phyloP scores from a whole-genome alignment of 495 filamentous ascomycete species.

The Talaromyces proteolyticus region DNA sequence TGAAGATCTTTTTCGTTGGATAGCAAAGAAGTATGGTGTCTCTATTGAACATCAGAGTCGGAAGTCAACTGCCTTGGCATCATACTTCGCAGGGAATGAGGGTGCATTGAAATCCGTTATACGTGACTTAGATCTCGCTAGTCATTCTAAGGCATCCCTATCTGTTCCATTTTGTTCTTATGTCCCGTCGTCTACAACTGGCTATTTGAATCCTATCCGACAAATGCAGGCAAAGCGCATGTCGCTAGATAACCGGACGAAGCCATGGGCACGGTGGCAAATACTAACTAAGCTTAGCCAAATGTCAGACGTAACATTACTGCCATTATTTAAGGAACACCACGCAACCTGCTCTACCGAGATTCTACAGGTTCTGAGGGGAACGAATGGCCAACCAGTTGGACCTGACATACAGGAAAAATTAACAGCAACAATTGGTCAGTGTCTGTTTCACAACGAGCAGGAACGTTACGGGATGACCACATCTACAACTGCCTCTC shows the following conservation, averaged over 20 bases:
- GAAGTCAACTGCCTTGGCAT: constrained; percentile 14
- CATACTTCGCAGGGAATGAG: constrained; percentile 30
- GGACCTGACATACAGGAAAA: constrained; percentile 19
- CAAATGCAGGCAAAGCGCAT: background rate
- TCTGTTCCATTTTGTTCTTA: constrained; percentile 31
- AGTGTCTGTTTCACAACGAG: constrained; percentile 25
- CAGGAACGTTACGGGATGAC: background rate
- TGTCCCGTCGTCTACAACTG: constrained; percentile 19
- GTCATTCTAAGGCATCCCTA: constrained; percentile 9
- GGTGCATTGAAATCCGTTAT: constrained; percentile 25
- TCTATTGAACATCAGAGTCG: constrained; percentile 13
- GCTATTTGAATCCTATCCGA: background rate
- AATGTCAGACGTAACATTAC: constrained; percentile 6
- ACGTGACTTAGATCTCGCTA: constrained; percentile 28
- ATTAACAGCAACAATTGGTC: constrained; percentile 33
- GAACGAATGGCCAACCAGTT: background rate
- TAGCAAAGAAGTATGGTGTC: constrained; percentile 23
- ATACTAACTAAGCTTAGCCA: constrained; percentile 17
- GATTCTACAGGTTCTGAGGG: constrained; percentile 29
- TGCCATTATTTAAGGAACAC: constrained; percentile 27
- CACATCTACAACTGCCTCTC: constrained; percentile 17
- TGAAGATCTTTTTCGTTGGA: constrained; percentile 26
- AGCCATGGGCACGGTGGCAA: constrained; percentile 36
- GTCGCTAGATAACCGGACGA: constrained; percentile 22
- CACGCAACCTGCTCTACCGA: constrained; percentile 26